Base-by-base conservation (phyloP, 2,329 filamentous ascomycete species). In the Paracorniculantispora psalliotae region DNA sequence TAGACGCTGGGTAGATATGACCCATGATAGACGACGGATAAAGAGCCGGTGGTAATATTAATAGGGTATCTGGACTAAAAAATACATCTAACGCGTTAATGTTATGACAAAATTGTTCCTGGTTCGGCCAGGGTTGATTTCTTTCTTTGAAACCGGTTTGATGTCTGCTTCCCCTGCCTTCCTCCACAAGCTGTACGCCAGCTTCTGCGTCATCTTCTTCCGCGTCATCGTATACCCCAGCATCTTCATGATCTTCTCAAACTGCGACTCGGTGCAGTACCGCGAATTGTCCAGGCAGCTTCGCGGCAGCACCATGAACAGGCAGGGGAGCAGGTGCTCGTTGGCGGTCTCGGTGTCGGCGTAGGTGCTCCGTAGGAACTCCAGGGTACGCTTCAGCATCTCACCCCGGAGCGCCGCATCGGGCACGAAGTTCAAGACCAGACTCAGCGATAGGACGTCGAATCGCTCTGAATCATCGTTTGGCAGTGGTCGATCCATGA, bases 381-480 rank as follows among this genome's bases (percentile, higher is more conserved):
- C 74, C 15, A 88, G 79, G 35, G 88, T 92, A 43, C 90, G 84
- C 55, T 82, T 79, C 56, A 99, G 81, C 94, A 99, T 99, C 60
- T 90, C 83, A 2, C 94, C 94, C 66, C 92, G 83, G 4, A 80
- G 82, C 33, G 75, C 75, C 3, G 91, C 82, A 65, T 92, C 87
- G 0, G 93, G 90, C 3, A 97, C 92, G 69, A 92, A 99, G 72
- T 99, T 99, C 63, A 99, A 79, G 5, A 99, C 94, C 56, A 99
- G 77, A 9, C 92, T 96, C 25, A 99, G 79, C 52, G 92, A 96
- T 67, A 99, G 88, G 54, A 97, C 84, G 70, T 99, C 91, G 70
- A 97, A 97, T 23, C 78, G 78, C 43, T 92, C 86, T 0, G 76
- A 72, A 6, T 81, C 77, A 23, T 80, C 71, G 5, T 69, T 70